These are phyloP conservation scores for Rhodotorula taiwanensis DNA, from an alignment of 768 basidiomycete species.

Conservation along the genomic window DNA sequence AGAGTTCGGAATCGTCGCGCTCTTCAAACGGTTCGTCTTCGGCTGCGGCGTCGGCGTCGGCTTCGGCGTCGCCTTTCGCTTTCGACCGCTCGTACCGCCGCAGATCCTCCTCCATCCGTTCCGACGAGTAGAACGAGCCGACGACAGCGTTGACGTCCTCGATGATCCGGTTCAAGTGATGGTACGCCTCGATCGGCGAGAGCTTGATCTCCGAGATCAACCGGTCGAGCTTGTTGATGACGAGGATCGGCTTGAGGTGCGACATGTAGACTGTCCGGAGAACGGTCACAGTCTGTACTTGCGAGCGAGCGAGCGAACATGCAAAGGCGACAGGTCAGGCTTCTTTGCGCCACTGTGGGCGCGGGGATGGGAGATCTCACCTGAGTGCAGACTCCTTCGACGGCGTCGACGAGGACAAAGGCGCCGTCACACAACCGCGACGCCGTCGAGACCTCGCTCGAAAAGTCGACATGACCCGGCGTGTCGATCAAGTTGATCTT, in stretches of 20 bases:
- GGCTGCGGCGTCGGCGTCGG: conserved; percentile 22
- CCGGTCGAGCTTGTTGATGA: conserved; percentile 95
- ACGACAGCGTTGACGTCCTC: conserved; percentile 98
- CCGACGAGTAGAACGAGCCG: conserved; percentile 90
- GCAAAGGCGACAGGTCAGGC: too few species aligned
- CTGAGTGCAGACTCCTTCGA: conserved; percentile 97
- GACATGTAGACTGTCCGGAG: conserved; percentile 92
- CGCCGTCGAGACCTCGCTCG: conserved; percentile 91
- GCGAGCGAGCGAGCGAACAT: conserved; percentile 1
- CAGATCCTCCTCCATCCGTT: conserved; percentile 93
- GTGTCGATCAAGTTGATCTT: conserved; percentile 95
- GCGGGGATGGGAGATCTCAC: too few species aligned
- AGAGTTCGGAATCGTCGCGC: conserved; percentile 94
- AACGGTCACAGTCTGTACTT: conserved; percentile 86
- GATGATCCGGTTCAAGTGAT: conserved; percentile 84
- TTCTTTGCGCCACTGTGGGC: background rate
- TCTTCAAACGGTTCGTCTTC: conserved; percentile 68
- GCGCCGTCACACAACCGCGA: conserved; percentile 91
- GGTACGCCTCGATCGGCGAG: conserved; percentile 82
- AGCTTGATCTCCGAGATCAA: conserved; percentile 88
- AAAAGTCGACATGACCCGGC: conserved; percentile 97
- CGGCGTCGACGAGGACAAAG: conserved; percentile 87
- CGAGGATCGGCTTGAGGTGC: conserved; percentile 76
- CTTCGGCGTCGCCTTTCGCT: conserved; percentile 46
- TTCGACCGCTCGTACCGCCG: conserved; percentile 91